Evolutionary conservation across 2,329 filamentous ascomycete genomes (phyloP).

Genomic region (Cladosporium sp.): DNA sequence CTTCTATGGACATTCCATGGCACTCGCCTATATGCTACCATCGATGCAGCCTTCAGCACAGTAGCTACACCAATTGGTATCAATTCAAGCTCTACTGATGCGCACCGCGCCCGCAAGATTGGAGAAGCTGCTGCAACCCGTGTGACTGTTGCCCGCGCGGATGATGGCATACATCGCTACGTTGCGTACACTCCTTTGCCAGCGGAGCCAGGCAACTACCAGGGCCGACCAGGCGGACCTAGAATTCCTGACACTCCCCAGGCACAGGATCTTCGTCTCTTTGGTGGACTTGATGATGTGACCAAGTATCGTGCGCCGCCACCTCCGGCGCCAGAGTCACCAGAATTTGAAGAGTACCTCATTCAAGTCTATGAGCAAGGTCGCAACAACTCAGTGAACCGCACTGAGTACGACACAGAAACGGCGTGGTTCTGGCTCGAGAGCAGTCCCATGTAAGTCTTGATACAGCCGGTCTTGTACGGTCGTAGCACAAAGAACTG

Average conservation of each 20-base stretch:
- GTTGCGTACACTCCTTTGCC: slow-evolving; percentile 29
- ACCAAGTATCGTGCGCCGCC: slow-evolving; percentile 30
- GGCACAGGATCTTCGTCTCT: slow-evolving; percentile 32
- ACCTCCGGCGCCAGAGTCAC: slow-evolving; percentile 29
- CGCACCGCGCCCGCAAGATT: background rate
- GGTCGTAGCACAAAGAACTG: background rate
- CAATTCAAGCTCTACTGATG: background rate
- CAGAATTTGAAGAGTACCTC: slow-evolving; percentile 30
- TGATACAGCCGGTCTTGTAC: background rate
- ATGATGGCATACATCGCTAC: slow-evolving; percentile 33
- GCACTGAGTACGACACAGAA: slow-evolving; percentile 30
- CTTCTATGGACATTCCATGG: slow-evolving; percentile 36
- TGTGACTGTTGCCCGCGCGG: slow-evolving; percentile 30
- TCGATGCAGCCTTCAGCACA: slow-evolving; percentile 29
- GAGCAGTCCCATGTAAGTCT: slow-evolving; percentile 28
- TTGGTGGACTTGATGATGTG: slow-evolving; percentile 33
- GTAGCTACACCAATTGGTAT: slow-evolving; percentile 26
- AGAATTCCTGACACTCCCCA: slow-evolving; percentile 34
- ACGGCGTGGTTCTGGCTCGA: slow-evolving; percentile 37
- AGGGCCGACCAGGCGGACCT: slow-evolving; percentile 30
- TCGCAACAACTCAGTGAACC: slow-evolving; percentile 32
- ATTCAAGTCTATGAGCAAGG: slow-evolving; percentile 33
- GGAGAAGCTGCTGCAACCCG: slow-evolving; percentile 9
- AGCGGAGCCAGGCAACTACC: slow-evolving; percentile 32
- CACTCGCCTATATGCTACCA: slow-evolving; percentile 32